These are phyloP conservation scores for Boechera divaricarpa DNA, from an alignment of 345 rosid species.

Conservation along the genomic window DNA sequence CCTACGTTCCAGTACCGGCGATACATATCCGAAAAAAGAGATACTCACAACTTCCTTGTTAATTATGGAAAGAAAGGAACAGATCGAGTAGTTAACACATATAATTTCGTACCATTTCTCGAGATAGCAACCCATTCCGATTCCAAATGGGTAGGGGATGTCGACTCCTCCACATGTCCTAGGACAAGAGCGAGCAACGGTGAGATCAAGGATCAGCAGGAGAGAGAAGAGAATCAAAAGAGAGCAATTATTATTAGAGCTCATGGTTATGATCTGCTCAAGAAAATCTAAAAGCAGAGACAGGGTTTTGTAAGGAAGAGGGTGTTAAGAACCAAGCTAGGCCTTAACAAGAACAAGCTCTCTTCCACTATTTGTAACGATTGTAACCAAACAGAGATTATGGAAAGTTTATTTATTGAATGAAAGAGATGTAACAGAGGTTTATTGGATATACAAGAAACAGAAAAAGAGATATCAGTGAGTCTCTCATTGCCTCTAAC, in stretches of 20 bases:
- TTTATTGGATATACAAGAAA: too few relatives aligned
- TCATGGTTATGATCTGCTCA: constrained; percentile 7
- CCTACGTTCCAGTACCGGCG: neutral
- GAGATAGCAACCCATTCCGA: constrained; percentile 35
- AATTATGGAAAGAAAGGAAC: neutral
- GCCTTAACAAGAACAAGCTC: too few relatives aligned
- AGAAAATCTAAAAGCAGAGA: neutral
- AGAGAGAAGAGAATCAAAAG: neutral
- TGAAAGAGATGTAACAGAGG: too few relatives aligned
- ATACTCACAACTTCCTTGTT: constrained; percentile 12
- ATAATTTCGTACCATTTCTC: constrained; percentile 5
- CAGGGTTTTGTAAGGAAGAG: neutral
- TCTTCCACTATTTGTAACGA: too few relatives aligned
- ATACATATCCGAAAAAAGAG: neutral
- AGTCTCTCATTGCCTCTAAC: too few relatives aligned
- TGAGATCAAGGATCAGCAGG: neutral
- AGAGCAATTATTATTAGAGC: neutral
- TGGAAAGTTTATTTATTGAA: too few relatives aligned
- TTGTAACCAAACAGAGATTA: too few relatives aligned
- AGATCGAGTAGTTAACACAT: constrained; percentile 34
- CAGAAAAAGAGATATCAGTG: too few relatives aligned
- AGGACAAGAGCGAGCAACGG: constrained; percentile 16
- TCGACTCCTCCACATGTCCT: constrained; percentile 43
- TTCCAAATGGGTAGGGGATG: constrained; percentile 56
- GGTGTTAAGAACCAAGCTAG: too few relatives aligned